A percentile compares a stretch with the other conserved stretches of the same genome.
phyloP scores from a whole-genome alignment of 2,329 filamentous ascomycete species.

The Pseudogymnoascus sp. region DNA sequence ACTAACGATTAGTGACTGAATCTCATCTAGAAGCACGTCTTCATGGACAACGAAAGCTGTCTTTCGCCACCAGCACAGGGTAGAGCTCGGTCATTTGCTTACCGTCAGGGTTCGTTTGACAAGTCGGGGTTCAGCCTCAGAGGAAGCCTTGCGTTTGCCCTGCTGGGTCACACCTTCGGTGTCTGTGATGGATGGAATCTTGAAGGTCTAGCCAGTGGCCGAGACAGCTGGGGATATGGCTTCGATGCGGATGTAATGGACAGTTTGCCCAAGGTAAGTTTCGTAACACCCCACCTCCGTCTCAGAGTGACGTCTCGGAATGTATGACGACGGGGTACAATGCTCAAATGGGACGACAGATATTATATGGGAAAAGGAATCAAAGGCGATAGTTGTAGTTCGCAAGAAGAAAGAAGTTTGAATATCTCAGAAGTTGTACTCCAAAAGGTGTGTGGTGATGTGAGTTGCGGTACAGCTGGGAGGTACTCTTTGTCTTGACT shows the following conservation, averaged over 20 bases:
- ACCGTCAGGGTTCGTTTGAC: constrained; percentile 7
- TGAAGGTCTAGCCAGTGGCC: constrained; percentile 7
- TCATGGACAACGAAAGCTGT: background rate
- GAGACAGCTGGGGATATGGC: background rate
- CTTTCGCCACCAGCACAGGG: background rate
- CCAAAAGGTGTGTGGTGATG: background rate
- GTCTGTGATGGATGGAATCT: constrained; percentile 5
- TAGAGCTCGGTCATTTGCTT: background rate
- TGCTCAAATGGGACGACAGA: background rate
- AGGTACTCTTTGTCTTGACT: constrained; percentile 6
- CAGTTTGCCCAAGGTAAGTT: constrained; percentile 2
- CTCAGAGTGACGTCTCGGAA: constrained; percentile 6
- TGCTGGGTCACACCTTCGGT: constrained; percentile 7
- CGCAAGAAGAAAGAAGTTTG: background rate
- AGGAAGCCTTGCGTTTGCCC: constrained; percentile 9
- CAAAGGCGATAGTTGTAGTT: background rate
- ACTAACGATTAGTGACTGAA: background rate
- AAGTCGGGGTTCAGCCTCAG: constrained; percentile 8
- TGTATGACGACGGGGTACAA: background rate
- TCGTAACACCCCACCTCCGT: background rate
- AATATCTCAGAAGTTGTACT: background rate
- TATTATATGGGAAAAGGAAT: constrained; percentile 1
- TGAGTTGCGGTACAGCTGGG: background rate
- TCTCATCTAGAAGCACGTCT: background rate
- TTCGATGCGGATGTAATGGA: constrained; percentile 1